A percentile compares a stretch with the other conserved stretches of the same genome.
Evolutionary conservation across 73 alveolate genomes (phyloP).

Genomic region (Paramecium pentaurelia): DNA sequence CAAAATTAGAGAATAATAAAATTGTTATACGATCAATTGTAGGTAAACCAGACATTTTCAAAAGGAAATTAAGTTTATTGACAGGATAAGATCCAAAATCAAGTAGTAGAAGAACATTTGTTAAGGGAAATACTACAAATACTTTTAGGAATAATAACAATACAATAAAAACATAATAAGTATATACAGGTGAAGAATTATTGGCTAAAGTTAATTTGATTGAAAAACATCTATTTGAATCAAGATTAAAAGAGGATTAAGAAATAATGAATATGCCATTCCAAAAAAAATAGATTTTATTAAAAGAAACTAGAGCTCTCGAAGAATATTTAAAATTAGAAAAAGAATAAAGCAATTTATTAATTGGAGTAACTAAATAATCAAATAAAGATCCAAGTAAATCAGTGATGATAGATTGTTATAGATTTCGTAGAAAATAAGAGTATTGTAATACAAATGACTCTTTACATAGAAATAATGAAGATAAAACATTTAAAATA

Average conservation of each 20-base stretch:
- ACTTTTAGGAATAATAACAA: background rate
- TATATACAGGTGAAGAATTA: background rate
- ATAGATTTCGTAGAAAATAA: background rate
- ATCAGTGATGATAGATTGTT: conserved; percentile 26
- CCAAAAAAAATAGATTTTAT: background rate
- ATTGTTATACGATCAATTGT: conserved; percentile 20
- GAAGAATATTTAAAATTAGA: background rate
- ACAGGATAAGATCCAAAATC: background rate
- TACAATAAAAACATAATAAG: background rate
- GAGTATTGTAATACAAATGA: background rate
- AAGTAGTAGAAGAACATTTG: background rate
- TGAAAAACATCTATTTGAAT: background rate
- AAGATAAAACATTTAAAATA: background rate
- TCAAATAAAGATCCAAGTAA: conserved; percentile 3
- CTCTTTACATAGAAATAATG: background rate
- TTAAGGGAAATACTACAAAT: background rate
- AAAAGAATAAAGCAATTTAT: background rate
- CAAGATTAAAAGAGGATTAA: background rate
- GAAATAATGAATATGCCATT: background rate
- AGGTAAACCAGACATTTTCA: conserved; percentile 34
- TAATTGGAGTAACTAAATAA: background rate
- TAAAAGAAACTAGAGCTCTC: background rate
- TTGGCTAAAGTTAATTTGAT: background rate
- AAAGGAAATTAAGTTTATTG: background rate
- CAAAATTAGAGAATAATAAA: background rate